Conservation (phyloP, 441 rosid species). For the Pelargonium australe region DNA sequence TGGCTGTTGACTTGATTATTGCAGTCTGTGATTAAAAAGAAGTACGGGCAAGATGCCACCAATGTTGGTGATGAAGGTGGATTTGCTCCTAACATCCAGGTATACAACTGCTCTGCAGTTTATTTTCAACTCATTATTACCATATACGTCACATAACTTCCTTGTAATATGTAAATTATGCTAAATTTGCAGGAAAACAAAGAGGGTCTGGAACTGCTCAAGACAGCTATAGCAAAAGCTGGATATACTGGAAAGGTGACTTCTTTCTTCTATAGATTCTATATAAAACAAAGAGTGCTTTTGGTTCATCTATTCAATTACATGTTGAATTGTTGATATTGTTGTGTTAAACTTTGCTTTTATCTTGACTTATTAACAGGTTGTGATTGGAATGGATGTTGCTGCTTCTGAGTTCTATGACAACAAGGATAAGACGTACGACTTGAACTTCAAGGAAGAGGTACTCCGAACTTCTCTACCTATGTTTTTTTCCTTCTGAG, state of each 20-base stretch:
- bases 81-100: conserved; percentile 50
- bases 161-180: not conserved
- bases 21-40: conserved; percentile 45
- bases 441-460: conserved; percentile 47
- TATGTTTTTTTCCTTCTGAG: too few species aligned
- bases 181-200: conserved; percentile 62
- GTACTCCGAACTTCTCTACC: too few species aligned
- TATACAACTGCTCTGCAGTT: not conserved
- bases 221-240: conserved; percentile 88
- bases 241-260: conserved; percentile 81
- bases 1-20: not conserved
- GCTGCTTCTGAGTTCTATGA: conserved; percentile 97
- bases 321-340: not conserved
- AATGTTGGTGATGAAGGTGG: conserved; percentile 50
- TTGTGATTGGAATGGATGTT: conserved; percentile 97
- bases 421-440: conserved; percentile 58
- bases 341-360: not conserved
- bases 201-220: conserved; percentile 94
- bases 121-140: not conserved
- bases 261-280: too few species aligned
- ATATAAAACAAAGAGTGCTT: conserved; percentile 16
- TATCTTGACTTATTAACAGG: conserved; percentile 32
- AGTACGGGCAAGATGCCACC: conserved; percentile 47
- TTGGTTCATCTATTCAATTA: not conserved
- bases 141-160: not conserved